Percentiles rank a stretch among this genome's conserved stretches.
Conservation (phyloP, 2,329 filamentous ascomycete species). For the Golovinomyces cichoracearum region DNA sequence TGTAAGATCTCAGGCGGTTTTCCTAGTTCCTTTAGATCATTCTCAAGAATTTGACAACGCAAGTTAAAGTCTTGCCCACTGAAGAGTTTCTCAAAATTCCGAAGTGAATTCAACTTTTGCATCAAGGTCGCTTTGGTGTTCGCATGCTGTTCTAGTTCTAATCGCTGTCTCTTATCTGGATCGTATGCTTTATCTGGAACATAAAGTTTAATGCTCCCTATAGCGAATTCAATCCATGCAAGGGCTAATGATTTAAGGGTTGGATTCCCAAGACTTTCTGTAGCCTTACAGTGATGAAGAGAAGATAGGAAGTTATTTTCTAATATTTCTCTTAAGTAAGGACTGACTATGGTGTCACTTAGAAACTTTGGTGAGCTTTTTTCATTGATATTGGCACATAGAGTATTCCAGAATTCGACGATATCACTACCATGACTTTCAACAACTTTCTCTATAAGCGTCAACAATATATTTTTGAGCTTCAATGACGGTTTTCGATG, state of each 20-base stretch:
- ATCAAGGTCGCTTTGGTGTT: constrained; percentile 26
- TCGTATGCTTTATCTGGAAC: constrained; percentile 73
- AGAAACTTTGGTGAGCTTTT: background rate
- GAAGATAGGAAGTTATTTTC: constrained; percentile 17
- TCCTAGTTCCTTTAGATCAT: constrained; percentile 38
- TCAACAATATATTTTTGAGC: constrained; percentile 15
- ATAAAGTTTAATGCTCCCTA: constrained; percentile 52
- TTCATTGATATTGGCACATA: background rate
- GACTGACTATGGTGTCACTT: background rate
- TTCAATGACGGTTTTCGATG: constrained; percentile 24
- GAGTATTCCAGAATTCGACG: background rate
- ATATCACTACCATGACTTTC: constrained; percentile 7
- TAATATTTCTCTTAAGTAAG: constrained; percentile 8
- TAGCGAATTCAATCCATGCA: constrained; percentile 51
- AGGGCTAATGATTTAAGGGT: constrained; percentile 21
- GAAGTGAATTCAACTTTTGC: constrained; percentile 31
- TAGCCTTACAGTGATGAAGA: constrained; percentile 3
- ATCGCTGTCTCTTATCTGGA: constrained; percentile 38
- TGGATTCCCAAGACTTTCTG: constrained; percentile 6
- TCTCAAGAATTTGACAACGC: constrained; percentile 34
- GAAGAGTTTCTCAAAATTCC: constrained; percentile 37
- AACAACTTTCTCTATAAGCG: constrained; percentile 8
- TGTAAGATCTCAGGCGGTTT: constrained; percentile 35
- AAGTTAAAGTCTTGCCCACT: constrained; percentile 43
- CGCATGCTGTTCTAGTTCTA: constrained; percentile 28